Base-by-base conservation (phyloP, 2,329 filamentous ascomycete species). In the Sarocladium brachiariae region DNA sequence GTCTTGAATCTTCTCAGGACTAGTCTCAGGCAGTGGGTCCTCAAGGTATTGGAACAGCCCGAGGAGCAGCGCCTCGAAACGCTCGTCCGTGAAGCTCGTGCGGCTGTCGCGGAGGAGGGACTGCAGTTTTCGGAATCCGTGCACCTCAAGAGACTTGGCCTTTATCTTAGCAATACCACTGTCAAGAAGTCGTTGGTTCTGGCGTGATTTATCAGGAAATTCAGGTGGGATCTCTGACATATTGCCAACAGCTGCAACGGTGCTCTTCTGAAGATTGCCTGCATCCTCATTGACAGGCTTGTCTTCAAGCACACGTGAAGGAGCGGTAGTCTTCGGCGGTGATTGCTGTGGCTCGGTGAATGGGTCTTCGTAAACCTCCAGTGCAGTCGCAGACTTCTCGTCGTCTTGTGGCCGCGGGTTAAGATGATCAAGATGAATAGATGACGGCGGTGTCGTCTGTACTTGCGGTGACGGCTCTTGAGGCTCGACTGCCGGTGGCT, bases 61-160 rank as follows among this genome's bases (percentile, higher is more conserved):
- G 2, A 78, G 59, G 31, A 90, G 69, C 2, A 91, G 73, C 7
- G 82, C 75, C 55, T 85, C 79, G 53, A 89, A 89, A 56, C 80
- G 85, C 45, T 84, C 80, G 53, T 84, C 79, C 1, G 76, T 75
- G 61, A 87, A 81, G 18, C 81, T 73, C 13, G 81, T 75, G 58
- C 77, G 77, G 61, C 75, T 79, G 52, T 86, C 83, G 55, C 85
- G 83, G 53, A 89, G 76, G 56, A 90, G 76, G 34, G 83, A 83
- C 64, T 91, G 87, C 46, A 91, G 72, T 60, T 87, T 87, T 50
- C 87, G 80, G 73, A 91, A 89, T 51, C 87, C 87, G 61, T 90
- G 86, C 3, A 87, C 86, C 61, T 91, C 87, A n/a, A 92, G 77
- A 1, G 81, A 81, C 58, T 81, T 81, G 25, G 79, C 75, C 57